phyloP scores from a whole-genome alignment of 345 rosid genomes.

The Gossypium mustelinum region DNA sequence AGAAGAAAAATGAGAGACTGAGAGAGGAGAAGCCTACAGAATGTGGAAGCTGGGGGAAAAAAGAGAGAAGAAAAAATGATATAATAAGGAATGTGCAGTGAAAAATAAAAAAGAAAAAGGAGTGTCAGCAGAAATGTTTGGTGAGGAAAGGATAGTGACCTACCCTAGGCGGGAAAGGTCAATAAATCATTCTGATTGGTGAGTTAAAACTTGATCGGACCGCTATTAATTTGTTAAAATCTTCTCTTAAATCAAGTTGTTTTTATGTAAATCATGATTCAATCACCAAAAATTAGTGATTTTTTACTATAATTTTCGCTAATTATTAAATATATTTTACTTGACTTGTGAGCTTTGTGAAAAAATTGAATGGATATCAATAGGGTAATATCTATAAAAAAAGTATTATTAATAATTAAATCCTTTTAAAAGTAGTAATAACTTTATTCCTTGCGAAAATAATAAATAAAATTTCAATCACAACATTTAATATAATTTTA shows the following conservation, averaged over 20 bases:
- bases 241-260: background rate
- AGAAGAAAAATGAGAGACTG: background rate
- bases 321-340: background rate
- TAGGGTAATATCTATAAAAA: no score
- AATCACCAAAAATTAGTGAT: background rate
- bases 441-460: background rate
- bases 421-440: background rate
- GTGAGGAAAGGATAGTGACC: background rate
- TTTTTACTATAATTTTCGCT: background rate
- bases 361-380: background rate
- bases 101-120: background rate
- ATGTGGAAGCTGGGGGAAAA: background rate
- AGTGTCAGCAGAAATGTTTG: background rate
- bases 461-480: background rate
- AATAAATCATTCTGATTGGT: slow-evolving; percentile 10
- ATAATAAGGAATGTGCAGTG: slow-evolving; percentile 4
- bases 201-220: background rate
- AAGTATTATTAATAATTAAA: background rate
- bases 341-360: no score
- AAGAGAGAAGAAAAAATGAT: background rate
- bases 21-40: slow-evolving; percentile 5
- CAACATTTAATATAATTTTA: background rate
- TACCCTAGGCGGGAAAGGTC: slow-evolving; percentile 12
- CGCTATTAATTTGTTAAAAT: background rate
- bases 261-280: background rate